Evolutionary conservation across 768 basidiomycete genomes (phyloP), one percentile per base, ranked within the genome.

Genomic region (Mycena kentingensis): DNA sequence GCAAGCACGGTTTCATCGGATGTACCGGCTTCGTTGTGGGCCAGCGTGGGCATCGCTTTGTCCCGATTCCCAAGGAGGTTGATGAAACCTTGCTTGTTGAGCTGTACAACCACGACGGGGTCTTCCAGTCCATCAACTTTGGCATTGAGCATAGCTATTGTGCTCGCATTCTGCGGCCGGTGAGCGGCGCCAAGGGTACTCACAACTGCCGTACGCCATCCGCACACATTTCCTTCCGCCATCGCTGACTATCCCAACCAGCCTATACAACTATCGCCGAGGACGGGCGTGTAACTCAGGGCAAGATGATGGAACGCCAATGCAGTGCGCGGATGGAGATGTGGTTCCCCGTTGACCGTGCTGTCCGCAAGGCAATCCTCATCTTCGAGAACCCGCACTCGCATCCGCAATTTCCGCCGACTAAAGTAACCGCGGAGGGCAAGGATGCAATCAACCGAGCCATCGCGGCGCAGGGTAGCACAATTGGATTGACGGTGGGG

Each of bases 201-300:
- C 35, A 43, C 2, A 5, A 26, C 22, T 55, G 54, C 21, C 50
- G 54, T 56, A 28, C 6, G 50, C 32, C 3, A n/a, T n/a, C 35
- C 4, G 19, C 36, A 15, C 28, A 8, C 19, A 8, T 19, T 15
- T 31, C n/a, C 16, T 4, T 34, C n/a, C 5, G 22, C 16, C 25
- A 3, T 25, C 18, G 3, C 26, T 10, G 13, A 5, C 38, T 15
- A 48, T 27, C 16, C 18, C 28, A 4, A 29, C 18, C 22, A 61
- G 57, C 52, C 1, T 62, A 56, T 26, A 56, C 58, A 2, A 58
- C 56, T 37, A 46, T 60, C 27, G 37, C 46, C 29, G 31, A 24
- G 3, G 31, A 46, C 18, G 5, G 41, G 1, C 31, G 38, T 11
- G 46, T 62, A 16, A 25, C 54, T 5, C n/a, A 53, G 21, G 58